Evolutionary conservation across 2,329 filamentous ascomycete species (phyloP), one percentile per base, ranked within the genome.

Genomic region (Neopestalotiopsis sp.): DNA sequence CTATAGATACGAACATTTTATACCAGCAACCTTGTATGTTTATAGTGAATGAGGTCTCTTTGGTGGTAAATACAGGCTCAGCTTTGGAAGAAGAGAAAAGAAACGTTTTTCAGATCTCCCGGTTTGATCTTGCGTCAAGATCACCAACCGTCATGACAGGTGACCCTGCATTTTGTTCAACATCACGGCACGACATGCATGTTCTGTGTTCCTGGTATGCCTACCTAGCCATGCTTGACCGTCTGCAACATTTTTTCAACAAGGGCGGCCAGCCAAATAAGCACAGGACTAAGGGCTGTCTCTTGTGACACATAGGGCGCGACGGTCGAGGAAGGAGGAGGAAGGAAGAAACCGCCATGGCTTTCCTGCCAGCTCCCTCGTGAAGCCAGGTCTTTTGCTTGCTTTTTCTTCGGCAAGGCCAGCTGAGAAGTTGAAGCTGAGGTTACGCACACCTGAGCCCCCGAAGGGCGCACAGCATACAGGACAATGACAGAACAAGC

Each of bases 61-160:
- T 17, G 45, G 45, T 52, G 45, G 45, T 17, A 52, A 52, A n/a
- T n/a, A 9, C 28, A 30, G 57, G 30, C 30, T n/a, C 30, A 40
- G 59, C 59, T 34, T n/a, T 20, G 17, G 30, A 40, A 34, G 59
- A n/a, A 12, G 13, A 24, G 59, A 59, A 59, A 52, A 40, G 59
- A 61, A 61, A 61, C 32, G 59, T 34, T 34, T 34, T 38, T 5
- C 13, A 61, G 32, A 34, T 61, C 28, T 61, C 30, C 28, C 59
- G 59, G 59, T 61, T 61, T 61, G 59, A 64, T 64, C 38, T 64
- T 64, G 61, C 61, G 42, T 64, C 61, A 64, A 64, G 40, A 49
- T 49, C 20, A 59, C 24, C 20, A 59, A 45, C 20, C 34, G 42
- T 38, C 61, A 49, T 49, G 61, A 64, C 59, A 34, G 59, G 28